Evolutionary conservation across 257 asterid genomes (phyloP), one percentile per base, ranked within the genome.

Genomic region (Petunia axillaris): DNA sequence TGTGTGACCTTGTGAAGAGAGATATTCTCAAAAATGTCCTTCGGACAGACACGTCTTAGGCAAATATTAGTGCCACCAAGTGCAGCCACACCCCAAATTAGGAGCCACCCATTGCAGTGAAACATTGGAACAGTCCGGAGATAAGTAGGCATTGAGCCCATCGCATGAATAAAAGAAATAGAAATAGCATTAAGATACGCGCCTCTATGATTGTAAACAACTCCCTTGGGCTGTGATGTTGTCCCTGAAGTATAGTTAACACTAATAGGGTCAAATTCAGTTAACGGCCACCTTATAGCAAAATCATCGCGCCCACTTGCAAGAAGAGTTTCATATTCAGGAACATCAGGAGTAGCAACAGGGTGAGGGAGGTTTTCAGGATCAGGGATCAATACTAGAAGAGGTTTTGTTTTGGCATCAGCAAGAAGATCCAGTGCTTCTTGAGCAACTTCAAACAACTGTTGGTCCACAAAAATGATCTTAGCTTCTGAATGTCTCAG

Each of bases 41-140:
- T 79, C 0, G 89, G 84, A 41, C 8, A 3, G 15, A 86, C 89
- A 5, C 64, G 80, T 44, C 87, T 79, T 54, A 86, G 79, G 75
- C 89, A 86, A 1, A 86, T 48, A 71, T 84, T 86, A 35, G 86
- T 86, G 64, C 87, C 89, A 48, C 87, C 87, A 10, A 86, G 64
- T 39, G 87, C 87, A 40, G 87, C 87, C 80, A 86, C 4, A 3
- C 84, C 87, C 87, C 87, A 86, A 80, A 58, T 64, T 3, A 84
- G 73, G 80, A 83, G 81, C 89, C 87, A 86, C 2, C 81, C 89
- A 0, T 86, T 86, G 70, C 89, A 86, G 75, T 86, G 89, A 64
- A 86, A 86, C 87, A 84, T 84, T 14, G 89, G 87, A 16, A 84
- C 86, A 6, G 87, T 84, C 86, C 87, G 84, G 36, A 86, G 86